Base-by-base conservation (phyloP, 352 stramenopile genomes). In the Salisapilia sapeloensis region DNA sequence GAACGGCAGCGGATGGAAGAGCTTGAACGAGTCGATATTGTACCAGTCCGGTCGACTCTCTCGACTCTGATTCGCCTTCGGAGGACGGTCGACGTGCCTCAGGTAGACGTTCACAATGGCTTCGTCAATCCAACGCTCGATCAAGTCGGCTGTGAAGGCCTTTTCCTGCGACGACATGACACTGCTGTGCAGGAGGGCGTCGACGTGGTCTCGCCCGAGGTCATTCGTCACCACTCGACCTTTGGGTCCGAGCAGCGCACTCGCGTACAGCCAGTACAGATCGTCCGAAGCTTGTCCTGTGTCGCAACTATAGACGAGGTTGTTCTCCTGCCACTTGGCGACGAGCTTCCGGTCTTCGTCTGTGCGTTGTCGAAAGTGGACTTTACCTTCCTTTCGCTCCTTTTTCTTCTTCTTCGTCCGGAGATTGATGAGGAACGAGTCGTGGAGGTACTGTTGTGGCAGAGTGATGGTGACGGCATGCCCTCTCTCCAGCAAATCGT, bases 241-340 rank as follows among this genome's bases (percentile, higher is more conserved):
- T 17, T 75, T 50, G 5, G 46, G 37, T 4, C 60, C 67, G 19
- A 87, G 39, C 13, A 81, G 51, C 29, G 93, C 60, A 21, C 83
- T 93, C 6, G 83, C 90, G 50, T 97, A 97, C 21, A 99, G 56
- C 94, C 94, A 99, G 56, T 96, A 98, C 58, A 94, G 94, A 60
- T 99, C 94, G 59, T 99, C 94, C 16, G 72, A 81, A 16, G 80
- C 42, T 24, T 60, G 57, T 77, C 56, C 87, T 35, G 49, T 72
- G 35, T 39, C 82, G 58, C 58, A 96, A 77, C 42, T 90, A 53
- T 94, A 98, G 13, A 97, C 55, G n/a, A 94, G 58, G 23, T 70
- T 59, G n/a, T 71, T 34, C 1, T 65, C 40, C 16, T 61, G 47
- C 51, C 92, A 95, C 13, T 53, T 51, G 2, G 59, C 39, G n/a